Evolutionary conservation across 129 eudicot species (phyloP).

Genomic region (Dittrichia graveolens): DNA sequence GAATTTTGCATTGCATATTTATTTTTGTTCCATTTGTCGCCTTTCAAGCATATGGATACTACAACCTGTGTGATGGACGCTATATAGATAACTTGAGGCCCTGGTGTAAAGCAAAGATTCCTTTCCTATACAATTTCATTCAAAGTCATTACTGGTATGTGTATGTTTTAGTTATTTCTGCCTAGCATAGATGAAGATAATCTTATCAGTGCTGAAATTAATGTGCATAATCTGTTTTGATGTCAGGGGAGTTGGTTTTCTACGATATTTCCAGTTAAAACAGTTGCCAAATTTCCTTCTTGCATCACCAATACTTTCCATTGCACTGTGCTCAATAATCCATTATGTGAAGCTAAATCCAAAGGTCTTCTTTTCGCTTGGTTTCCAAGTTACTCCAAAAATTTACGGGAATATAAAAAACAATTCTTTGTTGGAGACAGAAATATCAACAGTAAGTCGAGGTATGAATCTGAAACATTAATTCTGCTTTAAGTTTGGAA

Average conservation of each 20-base stretch:
- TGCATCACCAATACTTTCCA: conserved; percentile 81
- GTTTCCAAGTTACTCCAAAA: conserved; percentile 43
- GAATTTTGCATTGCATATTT: conserved; percentile 58
- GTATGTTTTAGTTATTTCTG: neutral
- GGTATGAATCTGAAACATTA: conserved; percentile 41
- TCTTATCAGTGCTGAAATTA: neutral
- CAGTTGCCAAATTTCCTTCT: conserved; percentile 91
- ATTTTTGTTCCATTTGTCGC: conserved; percentile 61
- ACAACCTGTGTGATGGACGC: conserved; percentile 59
- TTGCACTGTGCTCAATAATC: conserved; percentile 62
- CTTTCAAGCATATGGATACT: conserved; percentile 95
- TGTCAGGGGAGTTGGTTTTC: conserved; percentile 90
- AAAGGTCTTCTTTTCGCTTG: conserved; percentile 62
- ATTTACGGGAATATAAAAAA: conserved; percentile 24
- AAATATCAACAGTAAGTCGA: conserved; percentile 38
- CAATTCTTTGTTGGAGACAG: conserved; percentile 11
- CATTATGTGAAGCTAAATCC: conserved; percentile 62
- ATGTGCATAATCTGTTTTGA: conserved; percentile 10
- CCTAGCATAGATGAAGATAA: neutral
- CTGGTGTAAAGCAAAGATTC: conserved; percentile 85
- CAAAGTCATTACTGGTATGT: conserved; percentile 93
- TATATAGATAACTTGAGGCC: conserved; percentile 58
- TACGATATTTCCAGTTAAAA: conserved; percentile 75
- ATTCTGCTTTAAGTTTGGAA: neutral
- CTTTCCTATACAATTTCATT: conserved; percentile 77